phyloP scores from a whole-genome alignment of 2,329 filamentous ascomycete genomes.

The Magnaporthales sp. region DNA sequence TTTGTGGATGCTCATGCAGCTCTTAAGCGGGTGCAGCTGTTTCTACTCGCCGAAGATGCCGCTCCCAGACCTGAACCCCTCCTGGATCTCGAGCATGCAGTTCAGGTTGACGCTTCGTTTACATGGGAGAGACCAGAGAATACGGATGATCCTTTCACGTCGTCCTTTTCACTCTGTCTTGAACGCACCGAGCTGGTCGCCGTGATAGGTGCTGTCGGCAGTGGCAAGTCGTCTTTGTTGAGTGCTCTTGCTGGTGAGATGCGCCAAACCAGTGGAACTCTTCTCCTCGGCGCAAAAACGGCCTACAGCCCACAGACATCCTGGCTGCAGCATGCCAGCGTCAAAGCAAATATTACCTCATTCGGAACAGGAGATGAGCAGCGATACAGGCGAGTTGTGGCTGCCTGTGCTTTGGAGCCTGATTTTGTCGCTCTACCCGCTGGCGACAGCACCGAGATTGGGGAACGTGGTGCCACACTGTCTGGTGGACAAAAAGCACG shows the following conservation, averaged over 20 bases:
- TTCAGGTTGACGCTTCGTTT: background rate
- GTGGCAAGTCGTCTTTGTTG: slow-evolving; percentile 23
- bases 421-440: slow-evolving; percentile 83
- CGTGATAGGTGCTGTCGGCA: slow-evolving; percentile 21
- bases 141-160: slow-evolving; percentile 14
- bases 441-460: slow-evolving; percentile 81
- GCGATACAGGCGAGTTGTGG: slow-evolving; percentile 73
- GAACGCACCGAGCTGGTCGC: slow-evolving; percentile 20
- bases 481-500: slow-evolving; percentile 92
- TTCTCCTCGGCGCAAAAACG: slow-evolving; percentile 19
- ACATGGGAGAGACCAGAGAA: slow-evolving; percentile 13
- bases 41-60: slow-evolving; percentile 17
- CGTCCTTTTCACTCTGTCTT: slow-evolving; percentile 14
- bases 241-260: slow-evolving; percentile 20
- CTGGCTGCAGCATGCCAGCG: slow-evolving; percentile 60
- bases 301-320: slow-evolving; percentile 26
- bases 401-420: slow-evolving; percentile 75
- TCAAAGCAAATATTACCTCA: slow-evolving; percentile 27
- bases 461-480: slow-evolving; percentile 86
- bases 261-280: slow-evolving; percentile 13
- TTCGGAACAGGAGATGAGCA: slow-evolving; percentile 39
- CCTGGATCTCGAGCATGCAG: background rate
- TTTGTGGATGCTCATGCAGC: slow-evolving; percentile 20
- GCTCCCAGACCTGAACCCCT: slow-evolving; percentile 9
- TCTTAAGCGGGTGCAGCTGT: slow-evolving; percentile 21